Base-by-base conservation (phyloP, 352 stramenopile genomes). In the Phytophthora pisi region DNA sequence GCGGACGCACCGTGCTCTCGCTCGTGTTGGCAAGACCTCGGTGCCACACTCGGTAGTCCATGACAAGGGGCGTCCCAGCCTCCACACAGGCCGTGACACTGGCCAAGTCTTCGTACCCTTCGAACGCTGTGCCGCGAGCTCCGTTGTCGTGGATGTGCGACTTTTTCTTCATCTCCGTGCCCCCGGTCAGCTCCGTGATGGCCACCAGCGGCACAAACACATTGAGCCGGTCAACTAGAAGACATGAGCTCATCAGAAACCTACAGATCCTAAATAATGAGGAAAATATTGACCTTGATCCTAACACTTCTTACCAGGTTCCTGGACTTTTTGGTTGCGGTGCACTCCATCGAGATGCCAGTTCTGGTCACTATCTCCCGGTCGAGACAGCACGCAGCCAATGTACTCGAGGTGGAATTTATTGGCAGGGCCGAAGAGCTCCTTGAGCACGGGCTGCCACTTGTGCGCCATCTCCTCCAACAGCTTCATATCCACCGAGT, bases 31-130 rank as follows among this genome's bases (percentile, higher is more conserved):
- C 77, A 4, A 78, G 49, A 11, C 85, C 85, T 15, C 85, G 85
- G 42, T 93, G 85, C 85, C 85, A 93, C 18, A 92, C 78, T 23
- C 85, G 79, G 43, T 93, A 93, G 77, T 93, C 85, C 85, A 93
- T 93, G 52, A 86, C 40, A 1, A 92, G 47, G 0, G 84, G 81
- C 28, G 80, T 92, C 5, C 84, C 84, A 1, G 81, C 83, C 20
- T 68, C 45, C n/a, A 90, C 78, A 43, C 63, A 72, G 10, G 80
- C 69, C n/a, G 71, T 86, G 38, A 88, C 72, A 66, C 83, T 90
- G 16, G 75, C 63, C 8, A 91, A 52, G 46, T 87, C 66, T 15
- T 51, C 58, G 61, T 91, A 91, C 24, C 68, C 70, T 46, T 81
- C 66, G 50, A 93, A 92, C 7, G 74, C 51, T 16, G 76, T 56